Evolutionary conservation across 371 early-diverging fungal species (phyloP).

Genomic region (Batkoa obscura): DNA sequence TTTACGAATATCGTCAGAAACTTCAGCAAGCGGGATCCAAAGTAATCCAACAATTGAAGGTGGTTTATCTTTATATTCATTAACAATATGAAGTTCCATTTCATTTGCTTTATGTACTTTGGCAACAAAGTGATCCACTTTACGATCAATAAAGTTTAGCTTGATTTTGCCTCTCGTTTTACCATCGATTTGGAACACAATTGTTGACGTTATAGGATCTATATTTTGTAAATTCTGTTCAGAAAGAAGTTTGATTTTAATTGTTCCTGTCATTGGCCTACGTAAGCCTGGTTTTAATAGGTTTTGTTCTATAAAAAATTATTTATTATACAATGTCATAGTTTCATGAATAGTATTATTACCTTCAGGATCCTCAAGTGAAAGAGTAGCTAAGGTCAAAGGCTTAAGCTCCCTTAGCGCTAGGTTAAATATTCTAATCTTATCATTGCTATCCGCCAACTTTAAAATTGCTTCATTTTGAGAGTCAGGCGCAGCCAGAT

Average conservation of each 20-base stretch:
- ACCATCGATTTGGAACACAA: constrained; percentile 65
- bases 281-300: constrained; percentile 34
- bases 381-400: not conserved
- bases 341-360: not conserved
- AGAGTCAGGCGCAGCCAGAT: not conserved
- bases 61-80: constrained; percentile 28
- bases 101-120: constrained; percentile 77
- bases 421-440: not conserved
- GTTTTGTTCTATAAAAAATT: not conserved
- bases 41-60: constrained; percentile 50
- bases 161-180: constrained; percentile 46
- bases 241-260: constrained; percentile 39
- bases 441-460: not conserved
- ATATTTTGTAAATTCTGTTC: constrained; percentile 45
- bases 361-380: not conserved
- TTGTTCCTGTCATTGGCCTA: constrained; percentile 48
- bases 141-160: constrained; percentile 39
- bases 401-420: constrained; percentile 3
- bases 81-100: constrained; percentile 67
- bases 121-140: constrained; percentile 69
- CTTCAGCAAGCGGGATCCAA: constrained; percentile 63
- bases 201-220: constrained; percentile 30
- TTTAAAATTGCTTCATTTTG: not conserved
- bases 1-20: constrained; percentile 52
- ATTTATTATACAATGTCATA: not conserved